A percentile compares a stretch with the other conserved stretches of the same genome.
These are phyloP conservation scores for Nitzschia putrida DNA, from an alignment of 108 stramenopile species.

Conservation along the genomic window DNA sequence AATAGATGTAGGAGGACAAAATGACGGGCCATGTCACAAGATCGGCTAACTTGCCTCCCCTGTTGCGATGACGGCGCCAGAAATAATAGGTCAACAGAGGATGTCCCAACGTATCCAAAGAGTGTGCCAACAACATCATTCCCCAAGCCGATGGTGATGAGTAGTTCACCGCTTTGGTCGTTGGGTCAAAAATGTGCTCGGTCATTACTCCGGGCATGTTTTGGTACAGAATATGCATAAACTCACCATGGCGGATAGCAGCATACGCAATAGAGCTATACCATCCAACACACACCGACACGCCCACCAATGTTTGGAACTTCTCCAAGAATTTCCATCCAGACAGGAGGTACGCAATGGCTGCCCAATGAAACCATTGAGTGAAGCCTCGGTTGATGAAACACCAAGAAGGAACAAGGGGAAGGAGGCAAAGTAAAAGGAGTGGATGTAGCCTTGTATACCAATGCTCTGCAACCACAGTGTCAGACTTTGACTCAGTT, in stretches of 20 bases:
- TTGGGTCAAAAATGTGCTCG: slow-evolving; percentile 24
- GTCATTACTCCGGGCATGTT: slow-evolving; percentile 49
- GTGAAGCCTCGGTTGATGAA: slow-evolving; percentile 64
- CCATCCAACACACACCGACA: slow-evolving; percentile 53
- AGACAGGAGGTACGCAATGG: slow-evolving; percentile 42
- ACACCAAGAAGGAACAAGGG: slow-evolving; percentile 31
- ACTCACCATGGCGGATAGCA: slow-evolving; percentile 35
- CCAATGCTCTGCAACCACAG: too few relatives aligned
- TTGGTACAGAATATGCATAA: slow-evolving; percentile 48
- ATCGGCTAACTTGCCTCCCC: not conserved
- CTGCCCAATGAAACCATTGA: slow-evolving; percentile 55
- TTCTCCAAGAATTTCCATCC: slow-evolving; percentile 37
- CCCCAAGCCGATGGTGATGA: slow-evolving; percentile 12
- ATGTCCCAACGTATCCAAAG: slow-evolving; percentile 53
- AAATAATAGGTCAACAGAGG: slow-evolving; percentile 53
- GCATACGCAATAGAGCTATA: slow-evolving; percentile 48
- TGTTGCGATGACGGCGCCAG: slow-evolving; percentile 32
- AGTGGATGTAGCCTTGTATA: not conserved
- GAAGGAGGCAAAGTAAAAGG: slow-evolving; percentile 5
- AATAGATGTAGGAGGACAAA: slow-evolving; percentile 39
- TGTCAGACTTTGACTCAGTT: too few relatives aligned
- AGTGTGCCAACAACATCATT: slow-evolving; percentile 41
- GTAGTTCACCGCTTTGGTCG: slow-evolving; percentile 13
- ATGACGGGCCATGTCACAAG: slow-evolving; percentile 45
- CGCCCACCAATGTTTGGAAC: slow-evolving; percentile 39